Percentiles rank a stretch among this genome's conserved stretches.
Evolutionary conservation across 1,284 basidiomycete species (phyloP).

Genomic region (Meripilus lineatus): DNA sequence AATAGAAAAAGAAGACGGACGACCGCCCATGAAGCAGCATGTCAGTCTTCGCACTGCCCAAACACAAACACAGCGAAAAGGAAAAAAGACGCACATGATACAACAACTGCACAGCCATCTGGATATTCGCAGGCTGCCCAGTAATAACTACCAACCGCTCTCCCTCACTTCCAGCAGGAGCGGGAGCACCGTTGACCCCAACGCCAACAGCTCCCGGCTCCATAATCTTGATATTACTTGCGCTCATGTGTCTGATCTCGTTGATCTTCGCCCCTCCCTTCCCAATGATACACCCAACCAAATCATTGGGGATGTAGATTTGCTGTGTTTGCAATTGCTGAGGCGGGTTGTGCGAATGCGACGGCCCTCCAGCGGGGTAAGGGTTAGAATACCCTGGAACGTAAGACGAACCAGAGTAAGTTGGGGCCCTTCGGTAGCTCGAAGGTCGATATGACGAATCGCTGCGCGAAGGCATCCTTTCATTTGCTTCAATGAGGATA

Average conservation of each 20-base stretch:
- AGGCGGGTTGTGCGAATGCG: constrained; percentile 30
- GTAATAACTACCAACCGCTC: constrained; percentile 94
- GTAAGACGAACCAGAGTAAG: constrained; percentile 61
- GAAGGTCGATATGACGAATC: constrained; percentile 34
- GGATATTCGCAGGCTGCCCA: constrained; percentile 90
- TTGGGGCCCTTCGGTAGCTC: constrained; percentile 43
- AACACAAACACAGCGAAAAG: constrained; percentile 8
- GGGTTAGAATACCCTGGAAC: constrained; percentile 53
- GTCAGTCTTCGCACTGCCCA: constrained; percentile 1
- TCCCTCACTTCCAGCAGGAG: constrained; percentile 69
- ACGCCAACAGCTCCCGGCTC: constrained; percentile 85
- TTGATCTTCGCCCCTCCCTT: constrained; percentile 99
- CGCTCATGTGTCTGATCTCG: constrained; percentile 93
- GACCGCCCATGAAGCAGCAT: constrained; percentile 3
- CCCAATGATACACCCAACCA: constrained; percentile 98
- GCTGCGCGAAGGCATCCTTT: constrained; percentile 69
- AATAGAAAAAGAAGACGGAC: not conserved
- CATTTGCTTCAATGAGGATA: constrained; percentile 93
- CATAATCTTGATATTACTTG: constrained; percentile 97
- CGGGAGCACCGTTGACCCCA: constrained; percentile 61
- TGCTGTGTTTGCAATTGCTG: constrained; percentile 90
- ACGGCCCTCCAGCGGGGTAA: not conserved
- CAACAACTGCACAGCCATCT: constrained; percentile 92
- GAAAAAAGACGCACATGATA: constrained; percentile 74
- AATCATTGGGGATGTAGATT: constrained; percentile 97